Evolutionary conservation across 2,329 filamentous ascomycete genomes (phyloP).

Genomic region (Talaromyces sp.): DNA sequence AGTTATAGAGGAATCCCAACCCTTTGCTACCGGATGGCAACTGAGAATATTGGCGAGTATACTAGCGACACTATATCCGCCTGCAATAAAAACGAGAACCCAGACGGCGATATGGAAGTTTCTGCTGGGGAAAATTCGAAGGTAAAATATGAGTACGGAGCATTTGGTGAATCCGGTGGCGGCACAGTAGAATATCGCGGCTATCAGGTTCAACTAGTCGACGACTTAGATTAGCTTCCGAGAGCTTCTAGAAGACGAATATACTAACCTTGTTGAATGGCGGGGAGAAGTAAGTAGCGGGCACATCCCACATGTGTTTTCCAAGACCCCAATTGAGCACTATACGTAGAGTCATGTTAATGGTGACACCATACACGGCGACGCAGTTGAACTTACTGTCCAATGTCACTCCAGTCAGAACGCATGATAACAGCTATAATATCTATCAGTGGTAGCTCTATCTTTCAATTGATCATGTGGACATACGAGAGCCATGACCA

Average conservation of each 20-base stretch:
- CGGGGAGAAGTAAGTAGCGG: constrained; percentile 20
- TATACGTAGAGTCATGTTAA: constrained; percentile 1
- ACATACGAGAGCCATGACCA: constrained; percentile 28
- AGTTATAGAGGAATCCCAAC: constrained; percentile 28
- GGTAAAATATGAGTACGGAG: constrained; percentile 34
- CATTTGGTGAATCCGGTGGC: constrained; percentile 35
- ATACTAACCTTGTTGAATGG: constrained; percentile 25
- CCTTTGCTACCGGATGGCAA: constrained; percentile 29
- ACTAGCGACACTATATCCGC: constrained; percentile 30
- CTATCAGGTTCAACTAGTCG: constrained; percentile 29
- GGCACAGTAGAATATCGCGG: constrained; percentile 34
- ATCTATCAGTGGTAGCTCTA: background rate
- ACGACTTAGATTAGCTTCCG: background rate
- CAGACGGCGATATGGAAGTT: constrained; percentile 29
- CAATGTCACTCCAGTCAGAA: constrained; percentile 25
- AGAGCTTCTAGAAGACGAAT: background rate
- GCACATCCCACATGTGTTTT: constrained; percentile 35
- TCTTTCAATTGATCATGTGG: background rate
- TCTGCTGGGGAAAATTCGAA: constrained; percentile 32
- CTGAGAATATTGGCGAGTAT: constrained; percentile 31
- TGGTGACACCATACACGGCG: background rate
- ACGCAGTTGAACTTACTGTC: constrained; percentile 19
- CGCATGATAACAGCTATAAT: constrained; percentile 23
- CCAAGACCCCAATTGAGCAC: constrained; percentile 32
- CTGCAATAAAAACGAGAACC: constrained; percentile 27